phyloP scores from a whole-genome alignment of 306 rosid genomes.

The Ormosia semicastrata region DNA sequence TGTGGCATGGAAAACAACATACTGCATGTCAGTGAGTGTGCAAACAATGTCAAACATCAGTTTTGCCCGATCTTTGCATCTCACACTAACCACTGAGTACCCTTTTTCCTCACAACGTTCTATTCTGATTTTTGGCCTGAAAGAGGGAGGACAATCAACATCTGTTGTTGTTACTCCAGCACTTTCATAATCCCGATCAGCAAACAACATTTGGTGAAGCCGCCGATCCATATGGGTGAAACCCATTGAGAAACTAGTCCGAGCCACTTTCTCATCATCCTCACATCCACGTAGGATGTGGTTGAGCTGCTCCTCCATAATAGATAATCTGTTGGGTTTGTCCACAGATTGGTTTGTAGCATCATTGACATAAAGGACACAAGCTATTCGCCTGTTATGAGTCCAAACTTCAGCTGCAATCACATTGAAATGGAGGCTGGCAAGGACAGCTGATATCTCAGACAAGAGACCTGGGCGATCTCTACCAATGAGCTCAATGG shows the following conservation, averaged over 20 bases:
- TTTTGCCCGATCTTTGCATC: conserved; percentile 79
- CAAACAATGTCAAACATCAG: conserved; percentile 82
- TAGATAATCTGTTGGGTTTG: conserved; percentile 45
- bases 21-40: conserved; percentile 86
- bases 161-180: conserved; percentile 44
- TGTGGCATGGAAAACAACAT: conserved; percentile 80
- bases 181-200: conserved; percentile 73
- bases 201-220: conserved; percentile 78
- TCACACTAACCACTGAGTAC: conserved; percentile 64
- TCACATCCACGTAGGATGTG: conserved; percentile 60
- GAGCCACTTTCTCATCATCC: conserved; percentile 58
- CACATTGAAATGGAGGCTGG: conserved; percentile 64
- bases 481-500: conserved; percentile 66
- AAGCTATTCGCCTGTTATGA: conserved; percentile 68
- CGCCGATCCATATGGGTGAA: conserved; percentile 72
- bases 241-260: conserved; percentile 66
- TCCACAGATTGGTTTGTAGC: conserved; percentile 39
- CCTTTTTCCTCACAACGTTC: conserved; percentile 72
- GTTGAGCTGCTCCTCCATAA: conserved; percentile 73
- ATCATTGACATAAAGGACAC: conserved; percentile 64
- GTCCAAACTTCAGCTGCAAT: conserved; percentile 82
- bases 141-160: conserved; percentile 47
- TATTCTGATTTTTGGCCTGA: conserved; percentile 62
- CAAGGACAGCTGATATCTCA: conserved; percentile 75
- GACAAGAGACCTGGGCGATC: conserved; percentile 83